A percentile compares a stretch with the other conserved stretches of the same genome.
Evolutionary conservation across 768 basidiomycete genomes (phyloP).

Genomic region (Boletales sp.): DNA sequence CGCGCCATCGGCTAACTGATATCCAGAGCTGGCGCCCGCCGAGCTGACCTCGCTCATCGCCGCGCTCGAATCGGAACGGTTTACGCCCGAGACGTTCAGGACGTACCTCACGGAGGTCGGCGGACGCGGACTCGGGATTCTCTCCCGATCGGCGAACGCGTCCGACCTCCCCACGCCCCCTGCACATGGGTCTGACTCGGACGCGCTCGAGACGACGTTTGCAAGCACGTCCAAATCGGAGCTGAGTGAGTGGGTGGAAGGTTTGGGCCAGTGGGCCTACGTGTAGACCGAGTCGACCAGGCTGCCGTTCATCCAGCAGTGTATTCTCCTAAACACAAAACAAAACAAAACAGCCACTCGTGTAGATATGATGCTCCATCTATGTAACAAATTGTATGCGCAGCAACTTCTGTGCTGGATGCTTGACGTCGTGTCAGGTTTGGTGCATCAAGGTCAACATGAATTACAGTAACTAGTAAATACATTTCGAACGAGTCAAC

Average conservation of each 20-base stretch:
- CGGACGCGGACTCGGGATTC: slow-evolving; percentile 86
- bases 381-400: no score
- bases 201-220: slow-evolving; percentile 23
- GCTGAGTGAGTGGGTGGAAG: slow-evolving; percentile 35
- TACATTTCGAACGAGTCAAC: no score
- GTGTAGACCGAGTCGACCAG: slow-evolving; percentile 16
- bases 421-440: no score
- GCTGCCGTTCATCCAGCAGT: no score
- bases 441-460: no score
- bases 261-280: slow-evolving; percentile 38
- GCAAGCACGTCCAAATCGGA: slow-evolving; percentile 23
- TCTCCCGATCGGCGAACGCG: slow-evolving; percentile 47
- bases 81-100: slow-evolving; percentile 34
- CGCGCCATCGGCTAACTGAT: background rate
- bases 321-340: no score
- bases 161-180: slow-evolving; percentile 28
- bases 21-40: slow-evolving; percentile 64
- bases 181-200: background rate
- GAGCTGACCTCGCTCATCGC: slow-evolving; percentile 55
- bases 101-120: slow-evolving; percentile 89
- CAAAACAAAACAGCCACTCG: no score
- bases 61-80: slow-evolving; percentile 40
- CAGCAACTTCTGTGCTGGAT: no score
- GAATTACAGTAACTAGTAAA: no score
- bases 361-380: no score